phyloP scores from a whole-genome alignment of 768 basidiomycete genomes.

The Asterophora lycoperdoides region DNA sequence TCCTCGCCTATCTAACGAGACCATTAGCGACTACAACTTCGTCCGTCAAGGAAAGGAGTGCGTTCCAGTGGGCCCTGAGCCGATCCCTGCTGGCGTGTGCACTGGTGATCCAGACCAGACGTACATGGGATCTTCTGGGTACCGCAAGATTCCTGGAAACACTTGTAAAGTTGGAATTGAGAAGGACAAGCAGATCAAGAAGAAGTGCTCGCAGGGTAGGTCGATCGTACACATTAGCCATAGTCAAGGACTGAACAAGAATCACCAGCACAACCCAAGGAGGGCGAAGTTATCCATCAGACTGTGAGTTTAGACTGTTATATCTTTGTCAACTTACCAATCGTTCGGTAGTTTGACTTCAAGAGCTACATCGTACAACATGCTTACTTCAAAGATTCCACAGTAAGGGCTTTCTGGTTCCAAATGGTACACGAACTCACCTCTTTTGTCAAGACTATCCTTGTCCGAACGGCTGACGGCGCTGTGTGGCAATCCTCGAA shows the following conservation, averaged over 20 bases:
- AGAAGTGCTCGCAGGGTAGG: constrained; percentile 78
- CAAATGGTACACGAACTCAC: neutral
- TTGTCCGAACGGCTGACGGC: constrained; percentile 73
- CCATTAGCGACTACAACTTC: constrained; percentile 81
- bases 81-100: constrained; percentile 76
- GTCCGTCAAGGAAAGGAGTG: constrained; percentile 72
- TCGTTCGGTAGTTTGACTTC: constrained; percentile 56
- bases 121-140: constrained; percentile 90
- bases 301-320: constrained; percentile 41
- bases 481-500: constrained; percentile 92
- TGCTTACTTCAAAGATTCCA: constrained; percentile 80
- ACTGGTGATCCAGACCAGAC: constrained; percentile 45
- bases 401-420: constrained; percentile 34
- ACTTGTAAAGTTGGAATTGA: constrained; percentile 69
- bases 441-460: constrained; percentile 56
- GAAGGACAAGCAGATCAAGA: constrained; percentile 67
- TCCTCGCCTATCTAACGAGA: neutral
- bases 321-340: neutral
- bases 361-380: constrained; percentile 62
- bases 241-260: constrained; percentile 1
- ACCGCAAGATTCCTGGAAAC: constrained; percentile 88
- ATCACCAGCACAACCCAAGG: constrained; percentile 63
- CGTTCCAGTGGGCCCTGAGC: constrained; percentile 83
- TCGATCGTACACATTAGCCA: constrained; percentile 15
- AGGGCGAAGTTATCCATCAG: constrained; percentile 76